These are phyloP conservation scores for Batkoa obscura DNA, from an alignment of 371 early-diverging fungal genomes.

Conservation along the genomic window DNA sequence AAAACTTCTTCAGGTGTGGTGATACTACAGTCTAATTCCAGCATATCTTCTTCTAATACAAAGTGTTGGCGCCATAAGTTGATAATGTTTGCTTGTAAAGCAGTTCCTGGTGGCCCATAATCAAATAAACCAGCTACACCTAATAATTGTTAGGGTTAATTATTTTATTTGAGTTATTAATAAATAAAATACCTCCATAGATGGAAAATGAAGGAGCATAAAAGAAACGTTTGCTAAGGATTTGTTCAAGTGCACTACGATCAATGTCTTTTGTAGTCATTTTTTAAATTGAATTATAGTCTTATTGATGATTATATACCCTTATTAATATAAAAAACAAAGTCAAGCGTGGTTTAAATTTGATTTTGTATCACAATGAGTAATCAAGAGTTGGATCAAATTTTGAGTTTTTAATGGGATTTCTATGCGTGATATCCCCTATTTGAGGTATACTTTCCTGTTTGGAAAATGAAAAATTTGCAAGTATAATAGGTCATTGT, in stretches of 20 bases:
- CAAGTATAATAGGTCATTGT: too few relatives aligned
- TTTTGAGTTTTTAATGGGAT: too few relatives aligned
- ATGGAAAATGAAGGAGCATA: constrained; percentile 85
- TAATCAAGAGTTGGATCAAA: too few relatives aligned
- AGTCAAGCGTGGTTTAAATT: too few relatives aligned
- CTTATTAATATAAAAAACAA: too few relatives aligned
- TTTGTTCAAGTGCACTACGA: constrained; percentile 39
- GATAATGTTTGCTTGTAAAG: constrained; percentile 91
- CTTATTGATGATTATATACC: too few relatives aligned
- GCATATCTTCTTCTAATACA: constrained; percentile 97
- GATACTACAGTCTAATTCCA: constrained; percentile 96
- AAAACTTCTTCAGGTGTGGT: constrained; percentile 95
- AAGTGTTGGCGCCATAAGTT: constrained; percentile 90
- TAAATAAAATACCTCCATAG: constrained; percentile 60
- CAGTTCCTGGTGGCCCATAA: constrained; percentile 94
- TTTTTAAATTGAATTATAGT: too few relatives aligned
- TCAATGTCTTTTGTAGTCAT: too few relatives aligned
- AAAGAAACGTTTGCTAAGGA: constrained; percentile 85
- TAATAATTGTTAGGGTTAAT: constrained; percentile 9
- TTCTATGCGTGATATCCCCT: too few relatives aligned
- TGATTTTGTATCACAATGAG: too few relatives aligned
- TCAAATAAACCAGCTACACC: constrained; percentile 97
- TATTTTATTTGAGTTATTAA: not conserved
- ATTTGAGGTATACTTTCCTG: too few relatives aligned
- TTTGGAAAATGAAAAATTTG: too few relatives aligned